A percentile compares a stretch with the other conserved stretches of the same genome.
phyloP scores from a whole-genome alignment of 345 rosid species.

The Mallotus nudiflorus region DNA sequence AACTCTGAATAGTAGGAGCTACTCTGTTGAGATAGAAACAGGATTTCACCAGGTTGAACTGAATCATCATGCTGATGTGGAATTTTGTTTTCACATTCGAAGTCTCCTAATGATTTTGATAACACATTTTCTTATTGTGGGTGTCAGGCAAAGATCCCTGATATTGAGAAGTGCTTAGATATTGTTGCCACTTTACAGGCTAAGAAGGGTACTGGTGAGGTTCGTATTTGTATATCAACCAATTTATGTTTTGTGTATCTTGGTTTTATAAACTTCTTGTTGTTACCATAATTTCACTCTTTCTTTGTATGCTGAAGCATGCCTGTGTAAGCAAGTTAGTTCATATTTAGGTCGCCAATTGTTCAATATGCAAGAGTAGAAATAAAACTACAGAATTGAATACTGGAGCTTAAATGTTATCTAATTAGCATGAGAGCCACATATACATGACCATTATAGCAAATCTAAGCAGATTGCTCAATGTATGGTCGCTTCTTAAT shows the following conservation, averaged over 20 bases:
- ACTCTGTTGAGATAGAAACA: neutral
- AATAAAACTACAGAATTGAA: neutral
- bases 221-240: constrained; percentile 41
- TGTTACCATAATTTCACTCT: neutral
- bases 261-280: neutral
- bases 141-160: constrained; percentile 86
- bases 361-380: neutral
- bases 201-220: constrained; percentile 86
- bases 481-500: neutral
- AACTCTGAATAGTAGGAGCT: neutral
- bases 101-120: neutral
- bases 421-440: neutral
- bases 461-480: neutral
- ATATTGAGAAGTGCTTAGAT: constrained; percentile 86
- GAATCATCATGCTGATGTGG: neutral
- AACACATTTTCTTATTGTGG: constrained; percentile 17
- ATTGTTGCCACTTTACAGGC: constrained; percentile 79
- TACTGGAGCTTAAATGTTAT: neutral
- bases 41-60: neutral
- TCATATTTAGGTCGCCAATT: neutral
- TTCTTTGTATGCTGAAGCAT: constrained; percentile 1
- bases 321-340: neutral
- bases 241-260: neutral
- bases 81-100: neutral
- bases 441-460: neutral